Conservation (phyloP, 2,329 filamentous ascomycete species). For the Aphanocladium album region DNA sequence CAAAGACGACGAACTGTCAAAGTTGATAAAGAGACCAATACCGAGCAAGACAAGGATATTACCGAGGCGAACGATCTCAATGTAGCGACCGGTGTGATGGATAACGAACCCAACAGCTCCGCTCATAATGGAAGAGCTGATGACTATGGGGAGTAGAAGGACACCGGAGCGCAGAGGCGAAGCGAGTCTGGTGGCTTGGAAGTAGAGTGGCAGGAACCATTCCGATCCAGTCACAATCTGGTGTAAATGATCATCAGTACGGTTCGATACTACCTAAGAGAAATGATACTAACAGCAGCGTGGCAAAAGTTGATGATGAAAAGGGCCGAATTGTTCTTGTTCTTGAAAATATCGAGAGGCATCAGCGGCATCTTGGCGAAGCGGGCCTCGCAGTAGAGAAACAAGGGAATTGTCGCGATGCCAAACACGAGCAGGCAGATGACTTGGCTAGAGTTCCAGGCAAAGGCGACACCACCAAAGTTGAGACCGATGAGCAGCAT, state of each 20-base stretch:
- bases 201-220: constrained; percentile 70
- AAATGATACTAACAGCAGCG: constrained; percentile 35
- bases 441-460: constrained; percentile 58
- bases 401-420: constrained; percentile 39
- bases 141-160: constrained; percentile 8
- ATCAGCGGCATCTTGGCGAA: constrained; percentile 65
- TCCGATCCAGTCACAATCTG: constrained; percentile 46
- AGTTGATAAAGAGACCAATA: constrained; percentile 51
- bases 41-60: constrained; percentile 54
- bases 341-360: constrained; percentile 56
- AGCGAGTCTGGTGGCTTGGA: constrained; percentile 61
- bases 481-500: constrained; percentile 68
- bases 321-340: constrained; percentile 51
- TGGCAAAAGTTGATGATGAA: constrained; percentile 44
- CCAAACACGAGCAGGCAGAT: constrained; percentile 61
- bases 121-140: constrained; percentile 29
- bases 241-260: background rate
- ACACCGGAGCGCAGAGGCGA: constrained; percentile 11
- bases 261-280: background rate
- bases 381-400: constrained; percentile 59
- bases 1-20: constrained; percentile 46
- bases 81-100: constrained; percentile 49
- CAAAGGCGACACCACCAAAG: constrained; percentile 58
- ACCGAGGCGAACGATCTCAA: constrained; percentile 48
- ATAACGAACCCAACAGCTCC: constrained; percentile 28